These are phyloP conservation scores for Xylaria sp. DNA, from an alignment of 2,329 filamentous ascomycete genomes.

Conservation along the genomic window DNA sequence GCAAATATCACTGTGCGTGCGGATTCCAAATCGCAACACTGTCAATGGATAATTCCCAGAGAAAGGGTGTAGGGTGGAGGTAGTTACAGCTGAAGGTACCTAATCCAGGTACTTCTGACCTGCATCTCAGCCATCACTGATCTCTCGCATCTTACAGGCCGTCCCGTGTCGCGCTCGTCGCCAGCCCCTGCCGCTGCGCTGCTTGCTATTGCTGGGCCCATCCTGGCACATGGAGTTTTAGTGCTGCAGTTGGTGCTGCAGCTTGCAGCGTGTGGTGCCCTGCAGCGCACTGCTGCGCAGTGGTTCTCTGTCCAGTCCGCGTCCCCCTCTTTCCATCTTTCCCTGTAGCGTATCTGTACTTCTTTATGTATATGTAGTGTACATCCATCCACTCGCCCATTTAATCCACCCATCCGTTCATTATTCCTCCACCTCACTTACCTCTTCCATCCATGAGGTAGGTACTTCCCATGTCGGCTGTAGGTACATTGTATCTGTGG, in stretches of 20 bases:
- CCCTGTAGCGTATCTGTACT: constrained; percentile 12
- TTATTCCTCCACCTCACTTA: constrained; percentile 16
- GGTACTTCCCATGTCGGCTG: constrained; percentile 26
- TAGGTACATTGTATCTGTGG: constrained; percentile 40
- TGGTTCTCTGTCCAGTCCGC: constrained; percentile 29
- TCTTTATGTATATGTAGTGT: constrained; percentile 12
- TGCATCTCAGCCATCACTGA: constrained; percentile 38
- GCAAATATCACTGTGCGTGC: constrained; percentile 26
- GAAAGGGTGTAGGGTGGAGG: not conserved
- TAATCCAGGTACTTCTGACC: constrained; percentile 35
- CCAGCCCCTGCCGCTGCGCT: constrained; percentile 34
- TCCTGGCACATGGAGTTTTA: constrained; percentile 34
- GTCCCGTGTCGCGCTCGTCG: constrained; percentile 39
- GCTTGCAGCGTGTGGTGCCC: constrained; percentile 22
- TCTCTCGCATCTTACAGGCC: constrained; percentile 40
- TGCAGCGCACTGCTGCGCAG: constrained; percentile 29
- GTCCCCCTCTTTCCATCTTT: not conserved
- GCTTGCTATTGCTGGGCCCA: constrained; percentile 34
- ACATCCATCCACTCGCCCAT: constrained; percentile 14
- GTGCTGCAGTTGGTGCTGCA: constrained; percentile 34
- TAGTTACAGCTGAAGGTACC: constrained; percentile 24
- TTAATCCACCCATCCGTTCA: constrained; percentile 26
- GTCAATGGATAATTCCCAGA: constrained; percentile 18
- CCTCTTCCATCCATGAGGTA: constrained; percentile 18
- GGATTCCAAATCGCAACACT: constrained; percentile 33